Conservation (phyloP, 176 grass and related monocot genomes). For the Microstegium vimineum region DNA sequence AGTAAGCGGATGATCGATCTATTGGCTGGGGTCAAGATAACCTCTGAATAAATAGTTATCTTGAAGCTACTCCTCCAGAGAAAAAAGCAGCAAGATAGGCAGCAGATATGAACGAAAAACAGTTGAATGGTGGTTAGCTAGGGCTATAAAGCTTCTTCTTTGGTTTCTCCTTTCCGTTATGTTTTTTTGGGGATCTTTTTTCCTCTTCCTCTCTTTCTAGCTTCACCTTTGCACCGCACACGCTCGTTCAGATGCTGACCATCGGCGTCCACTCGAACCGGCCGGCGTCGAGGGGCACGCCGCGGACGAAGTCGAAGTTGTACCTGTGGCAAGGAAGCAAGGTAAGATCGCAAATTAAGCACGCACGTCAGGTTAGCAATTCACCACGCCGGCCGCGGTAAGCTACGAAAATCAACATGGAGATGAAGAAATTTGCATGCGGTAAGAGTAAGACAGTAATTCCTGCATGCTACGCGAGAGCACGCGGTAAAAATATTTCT, state of each 20-base stretch:
- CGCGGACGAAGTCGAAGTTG: conserved; percentile 74
- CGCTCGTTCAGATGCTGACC: conserved; percentile 35
- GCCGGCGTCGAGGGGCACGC: conserved; percentile 54
- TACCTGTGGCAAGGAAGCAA: conserved; percentile 56
- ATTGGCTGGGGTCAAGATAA: conserved; percentile 22
- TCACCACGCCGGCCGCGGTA: background rate
- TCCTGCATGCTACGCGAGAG: background rate
- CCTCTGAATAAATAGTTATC: conserved; percentile 22
- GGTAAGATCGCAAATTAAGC: background rate
- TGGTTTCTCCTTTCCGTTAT: conserved; percentile 34
- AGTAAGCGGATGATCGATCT: conserved; percentile 27
- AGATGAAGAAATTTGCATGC: background rate
- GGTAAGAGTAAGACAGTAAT: background rate
- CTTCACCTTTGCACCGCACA: conserved; percentile 30
- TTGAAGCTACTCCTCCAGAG: background rate
- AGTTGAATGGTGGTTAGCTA: conserved; percentile 46
- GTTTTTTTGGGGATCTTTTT: conserved; percentile 42
- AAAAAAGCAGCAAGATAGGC: conserved; percentile 10
- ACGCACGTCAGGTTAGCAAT: conserved; percentile 22
- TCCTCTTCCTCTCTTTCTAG: conserved; percentile 11
- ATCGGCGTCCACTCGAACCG: conserved; percentile 66
- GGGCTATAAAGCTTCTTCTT: conserved; percentile 38
- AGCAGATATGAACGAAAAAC: conserved; percentile 17
- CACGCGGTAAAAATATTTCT: background rate
- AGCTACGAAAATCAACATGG: background rate